These are phyloP conservation scores for Mycosphaerella sp. DNA, from an alignment of 2,329 filamentous ascomycete species.

Conservation along the genomic window DNA sequence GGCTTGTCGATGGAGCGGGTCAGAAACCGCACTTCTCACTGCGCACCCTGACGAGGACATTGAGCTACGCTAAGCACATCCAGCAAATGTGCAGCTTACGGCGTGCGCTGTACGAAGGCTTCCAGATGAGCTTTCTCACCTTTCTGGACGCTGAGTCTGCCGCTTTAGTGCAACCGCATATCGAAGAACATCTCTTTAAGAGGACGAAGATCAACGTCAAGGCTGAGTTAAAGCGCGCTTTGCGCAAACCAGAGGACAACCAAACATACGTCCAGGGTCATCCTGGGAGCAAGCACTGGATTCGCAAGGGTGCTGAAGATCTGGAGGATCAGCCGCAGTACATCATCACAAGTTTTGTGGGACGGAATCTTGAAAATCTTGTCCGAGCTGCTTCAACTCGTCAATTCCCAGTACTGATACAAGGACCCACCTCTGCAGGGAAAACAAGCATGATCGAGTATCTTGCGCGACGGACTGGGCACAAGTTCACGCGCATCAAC, in stretches of 20 bases:
- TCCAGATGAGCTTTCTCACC: constrained; percentile 96
- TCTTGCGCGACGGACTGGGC: constrained; percentile 90
- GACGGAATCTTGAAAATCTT: constrained; percentile 88
- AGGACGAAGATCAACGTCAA: constrained; percentile 58
- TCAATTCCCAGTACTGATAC: constrained; percentile 87
- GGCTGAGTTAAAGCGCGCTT: constrained; percentile 69
- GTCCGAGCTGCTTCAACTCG: constrained; percentile 89
- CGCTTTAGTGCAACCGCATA: constrained; percentile 67
- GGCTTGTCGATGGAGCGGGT: constrained; percentile 87
- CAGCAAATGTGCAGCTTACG: constrained; percentile 77
- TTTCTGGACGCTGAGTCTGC: constrained; percentile 79
- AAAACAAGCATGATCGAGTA: constrained; percentile 99
- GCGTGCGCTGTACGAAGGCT: constrained; percentile 85
- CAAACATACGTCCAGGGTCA: constrained; percentile 62
- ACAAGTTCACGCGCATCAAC: constrained; percentile 97
- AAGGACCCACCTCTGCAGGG: constrained; percentile 92
- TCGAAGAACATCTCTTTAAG: constrained; percentile 72
- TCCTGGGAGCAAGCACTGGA: constrained; percentile 52
- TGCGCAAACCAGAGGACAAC: constrained; percentile 70
- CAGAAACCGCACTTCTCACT: constrained; percentile 97
- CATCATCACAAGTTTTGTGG: constrained; percentile 92
- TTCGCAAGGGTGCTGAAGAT: constrained; percentile 65
- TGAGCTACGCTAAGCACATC: constrained; percentile 83
- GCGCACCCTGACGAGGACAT: constrained; percentile 80
- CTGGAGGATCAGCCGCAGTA: constrained; percentile 76